These are phyloP conservation scores for Dipodascus albidus DNA, from an alignment of 805 yeast genomes.

Conservation along the genomic window DNA sequence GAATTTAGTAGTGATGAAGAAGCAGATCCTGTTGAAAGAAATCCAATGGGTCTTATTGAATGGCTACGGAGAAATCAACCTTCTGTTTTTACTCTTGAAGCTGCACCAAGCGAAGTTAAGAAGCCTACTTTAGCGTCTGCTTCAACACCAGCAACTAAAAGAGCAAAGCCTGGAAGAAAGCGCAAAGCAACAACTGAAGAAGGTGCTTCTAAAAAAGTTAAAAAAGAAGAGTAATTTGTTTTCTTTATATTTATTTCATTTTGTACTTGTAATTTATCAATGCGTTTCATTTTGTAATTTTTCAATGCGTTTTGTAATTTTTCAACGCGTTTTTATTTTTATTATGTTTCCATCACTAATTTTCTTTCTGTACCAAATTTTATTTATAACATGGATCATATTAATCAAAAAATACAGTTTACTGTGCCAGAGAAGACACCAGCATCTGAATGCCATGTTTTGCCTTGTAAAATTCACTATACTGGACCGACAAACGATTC, in stretches of 20 bases:
- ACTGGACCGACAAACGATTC: slow-evolving; percentile 17
- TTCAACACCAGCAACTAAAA: neutral
- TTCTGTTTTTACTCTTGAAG: slow-evolving; percentile 6
- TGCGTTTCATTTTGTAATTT: neutral
- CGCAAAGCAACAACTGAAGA: neutral
- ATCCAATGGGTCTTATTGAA: slow-evolving; percentile 12
- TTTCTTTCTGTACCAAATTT: neutral
- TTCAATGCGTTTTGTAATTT: neutral
- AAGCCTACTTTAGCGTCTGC: neutral
- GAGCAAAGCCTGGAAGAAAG: slow-evolving; percentile 1
- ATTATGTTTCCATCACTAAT: neutral
- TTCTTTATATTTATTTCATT: neutral
- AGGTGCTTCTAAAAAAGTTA: neutral
- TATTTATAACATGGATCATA: neutral
- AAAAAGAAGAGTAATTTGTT: neutral
- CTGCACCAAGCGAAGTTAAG: neutral
- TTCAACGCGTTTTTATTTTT: neutral
- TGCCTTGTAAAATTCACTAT: slow-evolving; percentile 20
- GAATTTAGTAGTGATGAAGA: slow-evolving; percentile 12
- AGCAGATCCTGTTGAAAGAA: slow-evolving; percentile 5
- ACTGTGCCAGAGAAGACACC: neutral
- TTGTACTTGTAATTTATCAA: neutral
- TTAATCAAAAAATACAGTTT: neutral
- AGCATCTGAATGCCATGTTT: slow-evolving; percentile 13
- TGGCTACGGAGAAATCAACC: slow-evolving; percentile 15